Evolutionary conservation across 2,329 filamentous ascomycete genomes (phyloP), one percentile per base, ranked within the genome.

Genomic region (Nothopassalora personata): DNA sequence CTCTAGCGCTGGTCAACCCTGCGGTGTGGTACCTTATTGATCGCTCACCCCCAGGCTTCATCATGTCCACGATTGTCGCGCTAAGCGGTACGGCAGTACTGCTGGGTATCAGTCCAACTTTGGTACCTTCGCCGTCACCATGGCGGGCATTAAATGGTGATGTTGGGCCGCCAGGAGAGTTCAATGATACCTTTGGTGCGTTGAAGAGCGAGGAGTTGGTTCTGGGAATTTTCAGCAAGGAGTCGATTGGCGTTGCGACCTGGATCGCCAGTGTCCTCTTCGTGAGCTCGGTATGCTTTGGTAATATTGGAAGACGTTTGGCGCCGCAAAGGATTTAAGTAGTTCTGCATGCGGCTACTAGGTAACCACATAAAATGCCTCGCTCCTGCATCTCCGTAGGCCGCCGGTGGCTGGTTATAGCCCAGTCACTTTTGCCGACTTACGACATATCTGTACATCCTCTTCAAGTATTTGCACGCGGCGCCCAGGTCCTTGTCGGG

Each of bases 21-120:
- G 88, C 94, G 9, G 79, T 99, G 18, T 99, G 94, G 94, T 99
- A 96, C 75, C 81, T 97, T 27, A 89, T 99, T 70, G 94, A 99
- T 75, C 89, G 93, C 53, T 94, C 91, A 50, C 86, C 86, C 66
- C 83, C 91, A 0, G 94, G 94, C 4, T 88, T 97, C 66, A 77
- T 94, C 34, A 82, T 97, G 57, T 91, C 90, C 0, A 81, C 86
- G 13, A 77, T 84, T 1, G 86, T 96, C 10, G 89, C 90, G 1
- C 71, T 93, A 28, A 77, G 83, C 0, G 91, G 93, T 7, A 92
- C 92, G 9, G 82, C 83, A 13, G 74, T 91, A 15, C 77, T 96
- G 18, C 82, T 96, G 59, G 82, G 86, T 13, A 80, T 93, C 34
- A 88, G 91, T 67, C 89, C 91, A 1, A 84, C 89, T 48, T 83